Evolutionary conservation across 2,329 filamentous ascomycete genomes (phyloP).

Genomic region (Phoma herbarum): DNA sequence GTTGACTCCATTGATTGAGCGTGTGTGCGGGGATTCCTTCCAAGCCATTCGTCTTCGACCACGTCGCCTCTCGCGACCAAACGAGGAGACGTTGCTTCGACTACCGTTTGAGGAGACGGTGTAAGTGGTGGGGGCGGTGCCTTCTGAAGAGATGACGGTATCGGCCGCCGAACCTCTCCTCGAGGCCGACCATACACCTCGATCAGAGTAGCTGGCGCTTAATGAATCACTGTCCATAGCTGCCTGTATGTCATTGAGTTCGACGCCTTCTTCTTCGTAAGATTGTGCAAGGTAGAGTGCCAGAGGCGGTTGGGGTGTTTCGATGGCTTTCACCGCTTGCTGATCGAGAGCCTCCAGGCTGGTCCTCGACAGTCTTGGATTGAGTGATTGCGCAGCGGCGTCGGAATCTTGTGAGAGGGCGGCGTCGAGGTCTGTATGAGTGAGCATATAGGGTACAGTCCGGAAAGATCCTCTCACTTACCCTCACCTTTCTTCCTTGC

Average conservation of each 20-base stretch:
- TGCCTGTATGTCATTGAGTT: constrained; percentile 41
- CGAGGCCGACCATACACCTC: constrained; percentile 39
- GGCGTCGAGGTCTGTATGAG: constrained; percentile 19
- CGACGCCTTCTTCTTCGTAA: constrained; percentile 45
- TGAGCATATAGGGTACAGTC: constrained; percentile 12
- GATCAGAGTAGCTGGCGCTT: constrained; percentile 31
- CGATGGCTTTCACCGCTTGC: constrained; percentile 27
- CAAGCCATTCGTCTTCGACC: constrained; percentile 48
- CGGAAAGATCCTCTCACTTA: constrained; percentile 8
- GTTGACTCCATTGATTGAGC: constrained; percentile 43
- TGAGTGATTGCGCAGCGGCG: constrained; percentile 23
- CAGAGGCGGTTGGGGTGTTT: constrained; percentile 44
- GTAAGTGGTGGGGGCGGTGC: constrained; percentile 44
- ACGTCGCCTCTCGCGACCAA: constrained; percentile 45
- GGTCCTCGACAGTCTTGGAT: constrained; percentile 40
- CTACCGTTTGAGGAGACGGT: constrained; percentile 44
- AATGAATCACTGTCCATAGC: constrained; percentile 39
- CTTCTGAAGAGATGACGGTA: constrained; percentile 44
- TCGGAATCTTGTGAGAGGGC: constrained; percentile 9
- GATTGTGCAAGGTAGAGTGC: constrained; percentile 48
- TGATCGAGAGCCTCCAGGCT: constrained; percentile 44
- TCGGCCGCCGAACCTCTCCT: constrained; percentile 42
- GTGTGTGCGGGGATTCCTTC: constrained; percentile 43
- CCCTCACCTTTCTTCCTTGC: constrained; percentile 44
- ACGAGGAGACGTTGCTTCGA: constrained; percentile 47